A percentile compares a stretch with the other conserved stretches of the same genome.
Evolutionary conservation across 23 red algal genomes (phyloP).

Genomic region (Gracilaria gracilis): DNA sequence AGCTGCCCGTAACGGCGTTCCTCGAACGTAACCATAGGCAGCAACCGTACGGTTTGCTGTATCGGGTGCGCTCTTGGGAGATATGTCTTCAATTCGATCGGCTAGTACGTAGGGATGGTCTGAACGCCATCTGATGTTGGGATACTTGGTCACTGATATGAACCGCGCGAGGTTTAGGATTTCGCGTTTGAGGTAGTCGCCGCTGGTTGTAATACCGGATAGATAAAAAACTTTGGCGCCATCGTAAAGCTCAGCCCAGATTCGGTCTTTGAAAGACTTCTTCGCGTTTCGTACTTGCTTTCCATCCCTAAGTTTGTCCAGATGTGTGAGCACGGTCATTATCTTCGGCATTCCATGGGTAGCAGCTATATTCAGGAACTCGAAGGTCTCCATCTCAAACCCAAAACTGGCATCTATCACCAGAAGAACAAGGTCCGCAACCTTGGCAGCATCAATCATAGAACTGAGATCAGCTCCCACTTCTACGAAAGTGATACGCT

Average conservation of each 20-base stretch:
- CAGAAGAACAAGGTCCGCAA: slow-evolving; percentile 93
- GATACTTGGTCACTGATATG: slow-evolving; percentile 92
- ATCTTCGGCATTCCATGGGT: slow-evolving; percentile 96
- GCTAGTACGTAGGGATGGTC: slow-evolving; percentile 91
- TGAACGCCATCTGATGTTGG: slow-evolving; percentile 80
- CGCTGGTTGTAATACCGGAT: slow-evolving; percentile 82
- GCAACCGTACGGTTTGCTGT: slow-evolving; percentile 74
- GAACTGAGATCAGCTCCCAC: slow-evolving; percentile 75
- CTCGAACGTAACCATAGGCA: slow-evolving; percentile 93
- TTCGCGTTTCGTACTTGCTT: slow-evolving; percentile 84
- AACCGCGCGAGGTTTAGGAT: slow-evolving; percentile 98
- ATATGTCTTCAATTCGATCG: slow-evolving; percentile 95
- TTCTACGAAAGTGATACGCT: slow-evolving; percentile 93
- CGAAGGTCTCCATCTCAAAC: slow-evolving; percentile 99
- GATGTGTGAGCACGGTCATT: slow-evolving; percentile 90
- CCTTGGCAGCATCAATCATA: slow-evolving; percentile 99
- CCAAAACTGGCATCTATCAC: slow-evolving; percentile 90
- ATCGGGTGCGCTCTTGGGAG: slow-evolving; percentile 33
- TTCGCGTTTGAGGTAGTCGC: slow-evolving; percentile 93
- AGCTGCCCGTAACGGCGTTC: slow-evolving; percentile 73
- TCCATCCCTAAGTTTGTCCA: slow-evolving; percentile 88
- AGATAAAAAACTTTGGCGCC: slow-evolving; percentile 99
- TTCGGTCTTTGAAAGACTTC: slow-evolving; percentile 91
- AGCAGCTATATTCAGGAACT: slow-evolving; percentile 95
- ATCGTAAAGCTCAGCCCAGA: slow-evolving; percentile 91